These are phyloP conservation scores for Cyclotella baltica DNA, from an alignment of 108 stramenopile species.

Conservation along the genomic window DNA sequence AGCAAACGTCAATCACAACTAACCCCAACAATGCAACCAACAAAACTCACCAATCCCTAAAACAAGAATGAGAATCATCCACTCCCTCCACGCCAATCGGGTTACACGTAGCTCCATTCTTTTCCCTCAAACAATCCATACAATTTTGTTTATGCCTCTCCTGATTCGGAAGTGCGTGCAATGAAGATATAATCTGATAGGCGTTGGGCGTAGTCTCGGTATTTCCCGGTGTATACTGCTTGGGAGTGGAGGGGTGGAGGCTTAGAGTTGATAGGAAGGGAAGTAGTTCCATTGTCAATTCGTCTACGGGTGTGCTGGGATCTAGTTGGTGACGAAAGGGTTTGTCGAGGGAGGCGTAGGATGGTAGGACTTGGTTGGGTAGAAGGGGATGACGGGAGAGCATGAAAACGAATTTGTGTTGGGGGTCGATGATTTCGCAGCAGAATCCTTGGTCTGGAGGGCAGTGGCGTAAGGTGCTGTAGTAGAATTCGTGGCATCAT, in stretches of 20 bases:
- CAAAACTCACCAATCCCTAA: conserved; percentile 11
- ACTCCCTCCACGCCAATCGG: background rate
- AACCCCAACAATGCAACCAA: background rate
- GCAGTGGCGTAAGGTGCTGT: conserved; percentile 40
- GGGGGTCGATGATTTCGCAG: conserved; percentile 72
- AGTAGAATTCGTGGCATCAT: background rate
- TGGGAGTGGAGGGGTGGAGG: conserved; percentile 14
- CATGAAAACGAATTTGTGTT: conserved; percentile 53
- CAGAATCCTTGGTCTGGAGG: conserved; percentile 64
- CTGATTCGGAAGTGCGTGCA: conserved; percentile 46
- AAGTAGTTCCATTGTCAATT: conserved; percentile 47
- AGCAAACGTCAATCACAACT: background rate
- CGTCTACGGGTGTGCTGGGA: conserved; percentile 16
- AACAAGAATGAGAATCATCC: conserved; percentile 20
- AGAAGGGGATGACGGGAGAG: conserved; percentile 60
- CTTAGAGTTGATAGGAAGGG: conserved; percentile 77
- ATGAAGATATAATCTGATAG: conserved; percentile 43
- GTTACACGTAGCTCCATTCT: conserved; percentile 65
- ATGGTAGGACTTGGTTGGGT: conserved; percentile 73
- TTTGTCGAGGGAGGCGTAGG: conserved; percentile 45
- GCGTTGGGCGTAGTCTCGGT: conserved; percentile 50
- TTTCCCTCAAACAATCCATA: conserved; percentile 72
- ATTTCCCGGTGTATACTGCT: conserved; percentile 22
- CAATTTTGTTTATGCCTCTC: conserved; percentile 55
- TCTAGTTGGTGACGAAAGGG: conserved; percentile 53